Percentiles rank a stretch among this genome's conserved stretches.
Conservation (phyloP, 352 stramenopile genomes). For the Globisporangium emineosum region DNA sequence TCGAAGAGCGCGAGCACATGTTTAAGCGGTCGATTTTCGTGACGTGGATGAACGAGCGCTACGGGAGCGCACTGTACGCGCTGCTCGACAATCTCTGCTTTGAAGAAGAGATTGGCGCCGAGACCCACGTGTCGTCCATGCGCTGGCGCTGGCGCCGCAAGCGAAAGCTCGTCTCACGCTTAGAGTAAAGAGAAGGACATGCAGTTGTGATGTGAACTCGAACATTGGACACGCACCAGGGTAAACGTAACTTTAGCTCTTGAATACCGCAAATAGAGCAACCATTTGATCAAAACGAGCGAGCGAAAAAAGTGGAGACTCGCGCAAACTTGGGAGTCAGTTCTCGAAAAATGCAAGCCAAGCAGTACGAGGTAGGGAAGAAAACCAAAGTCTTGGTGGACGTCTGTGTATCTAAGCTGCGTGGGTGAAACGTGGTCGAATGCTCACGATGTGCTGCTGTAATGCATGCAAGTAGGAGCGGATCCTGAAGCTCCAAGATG, state of each 20-base stretch:
- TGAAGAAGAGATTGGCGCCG: constrained; percentile 71
- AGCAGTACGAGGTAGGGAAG: constrained; percentile 51
- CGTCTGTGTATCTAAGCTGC: not conserved
- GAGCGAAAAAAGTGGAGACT: not conserved
- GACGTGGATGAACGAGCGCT: constrained; percentile 81
- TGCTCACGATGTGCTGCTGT: not conserved
- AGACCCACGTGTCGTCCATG: constrained; percentile 82
- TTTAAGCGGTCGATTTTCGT: constrained; percentile 71
- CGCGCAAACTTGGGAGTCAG: not conserved
- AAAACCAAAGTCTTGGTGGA: not conserved
- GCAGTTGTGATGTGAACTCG: not conserved
- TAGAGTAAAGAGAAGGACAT: constrained; percentile 42
- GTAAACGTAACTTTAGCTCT: constrained; percentile 4
- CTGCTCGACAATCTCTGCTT: constrained; percentile 86
- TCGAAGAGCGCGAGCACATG: constrained; percentile 54
- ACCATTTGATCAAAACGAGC: not conserved
- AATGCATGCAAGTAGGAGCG: constrained; percentile 51
- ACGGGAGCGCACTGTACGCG: constrained; percentile 80
- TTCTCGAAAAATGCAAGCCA: constrained; percentile 44
- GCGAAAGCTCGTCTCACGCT: constrained; percentile 76
- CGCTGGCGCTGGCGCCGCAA: constrained; percentile 87
- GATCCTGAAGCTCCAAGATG: constrained; percentile 79
- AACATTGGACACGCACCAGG: too few species aligned
- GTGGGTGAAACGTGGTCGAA: not conserved
- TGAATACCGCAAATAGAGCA: not conserved